phyloP scores from a whole-genome alignment of 78 protist genomes.

The Anaeramoeba flamelloides region DNA sequence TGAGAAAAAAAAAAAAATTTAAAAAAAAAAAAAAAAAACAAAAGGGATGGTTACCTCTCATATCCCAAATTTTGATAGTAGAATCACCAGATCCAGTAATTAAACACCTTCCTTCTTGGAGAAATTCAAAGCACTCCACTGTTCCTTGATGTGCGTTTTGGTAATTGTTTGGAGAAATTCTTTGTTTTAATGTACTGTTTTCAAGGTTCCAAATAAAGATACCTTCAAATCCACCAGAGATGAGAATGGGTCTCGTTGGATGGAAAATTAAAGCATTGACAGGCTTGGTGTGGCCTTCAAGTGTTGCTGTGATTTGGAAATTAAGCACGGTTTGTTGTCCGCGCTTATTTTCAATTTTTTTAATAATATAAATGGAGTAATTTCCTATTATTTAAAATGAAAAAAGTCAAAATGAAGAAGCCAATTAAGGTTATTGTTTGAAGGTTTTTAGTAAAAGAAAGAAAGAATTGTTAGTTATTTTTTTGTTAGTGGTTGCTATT shows the following conservation, averaged over 20 bases:
- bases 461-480: too few species aligned
- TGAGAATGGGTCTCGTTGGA: neutral
- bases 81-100: neutral
- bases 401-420: too few species aligned
- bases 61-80: neutral
- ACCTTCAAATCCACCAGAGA: slow-evolving; percentile 5
- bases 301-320: neutral
- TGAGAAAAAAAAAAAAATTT: too few species aligned
- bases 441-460: too few species aligned
- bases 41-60: neutral
- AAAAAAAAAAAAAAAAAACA: too few species aligned
- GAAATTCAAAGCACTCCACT: neutral
- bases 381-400: too few species aligned
- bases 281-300: neutral
- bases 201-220: slow-evolving; percentile 2
- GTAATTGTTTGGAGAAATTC: neutral
- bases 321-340: neutral
- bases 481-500: too few species aligned
- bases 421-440: too few species aligned
- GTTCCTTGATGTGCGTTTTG: neutral
- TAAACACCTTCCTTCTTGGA: neutral
- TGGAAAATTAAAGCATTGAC: neutral
- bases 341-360: neutral
- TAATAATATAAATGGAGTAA: neutral
- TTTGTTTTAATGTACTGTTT: neutral